Base-by-base conservation (phyloP, 2,329 filamentous ascomycete genomes). In the Penicillium sp. region DNA sequence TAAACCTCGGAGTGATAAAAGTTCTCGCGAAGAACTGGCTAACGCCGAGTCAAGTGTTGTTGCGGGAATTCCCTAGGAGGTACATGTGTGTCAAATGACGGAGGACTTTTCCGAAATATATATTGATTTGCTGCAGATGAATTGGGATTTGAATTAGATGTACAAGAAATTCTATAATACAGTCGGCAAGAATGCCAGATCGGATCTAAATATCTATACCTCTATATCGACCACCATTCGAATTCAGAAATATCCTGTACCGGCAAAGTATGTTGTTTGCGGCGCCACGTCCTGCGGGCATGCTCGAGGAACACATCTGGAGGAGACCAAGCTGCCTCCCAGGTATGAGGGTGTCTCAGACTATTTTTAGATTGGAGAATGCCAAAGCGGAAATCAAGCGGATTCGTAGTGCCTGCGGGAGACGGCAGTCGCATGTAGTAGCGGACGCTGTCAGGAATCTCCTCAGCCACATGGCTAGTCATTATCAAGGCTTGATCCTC, bases 401-500 rank as follows among this genome's bases (percentile, higher is more conserved):
- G 47, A 18, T 66, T 60, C 1, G 52, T 60, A 21, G 65, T 64
- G 7, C 53, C 63, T 4, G 41, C 25, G 18, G 62, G 65, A 6
- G 70, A 71, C 2, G 93, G 91, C 31, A 97, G 77, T 69, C 90
- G 92, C 48, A 97, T 79, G 88, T 89, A 97, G 68, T 95, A 86
- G 45, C 90, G 78, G 25, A 97, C 83, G 61, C 86, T 87, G 47
- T 87, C 86, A 0, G 94, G 94, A 10, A 97, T 89, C 72, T 99
- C 94, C 65, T 96, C 91, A 59, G 86, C 86, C 57, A 93, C 81
- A 75, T 99, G 94, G 58, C 91, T 94, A 56, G 97, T 93, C 60
- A 92, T 91, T n/a, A 97, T 82, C 51, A 99, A 75, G 0, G 91
- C 91, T 74, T 97, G 93, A 23, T 84, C 72, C 0, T 85, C 77